Evolutionary conservation across 768 basidiomycete genomes (phyloP).

Genomic region (Lentinula raphanica): DNA sequence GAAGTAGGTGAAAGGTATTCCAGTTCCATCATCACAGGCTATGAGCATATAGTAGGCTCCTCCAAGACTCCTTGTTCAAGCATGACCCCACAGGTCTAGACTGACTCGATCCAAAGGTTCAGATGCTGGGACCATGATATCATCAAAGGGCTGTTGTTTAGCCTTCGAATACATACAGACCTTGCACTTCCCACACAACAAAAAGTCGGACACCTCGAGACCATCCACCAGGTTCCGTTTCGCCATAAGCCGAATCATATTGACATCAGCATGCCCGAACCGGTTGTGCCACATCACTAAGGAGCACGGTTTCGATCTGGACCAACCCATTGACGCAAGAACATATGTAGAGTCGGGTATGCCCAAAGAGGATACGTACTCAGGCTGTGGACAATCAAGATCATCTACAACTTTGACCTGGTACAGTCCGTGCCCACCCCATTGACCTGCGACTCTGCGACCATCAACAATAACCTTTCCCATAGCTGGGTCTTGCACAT

Average conservation of each 20-base stretch:
- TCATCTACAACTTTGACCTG: background rate
- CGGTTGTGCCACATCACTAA: background rate
- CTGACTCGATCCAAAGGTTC: constrained; percentile 6
- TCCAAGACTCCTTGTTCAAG: background rate
- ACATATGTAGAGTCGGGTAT: background rate
- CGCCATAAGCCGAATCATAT: background rate
- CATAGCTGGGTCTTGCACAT: background rate
- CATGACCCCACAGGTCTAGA: background rate
- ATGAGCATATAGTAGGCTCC: background rate
- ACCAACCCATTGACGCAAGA: background rate
- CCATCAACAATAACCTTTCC: background rate
- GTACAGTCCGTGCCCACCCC: background rate
- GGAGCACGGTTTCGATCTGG: background rate
- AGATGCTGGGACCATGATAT: background rate
- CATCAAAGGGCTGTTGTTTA: constrained; percentile 5
- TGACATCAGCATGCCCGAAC: background rate
- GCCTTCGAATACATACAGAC: background rate
- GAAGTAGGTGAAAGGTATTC: background rate
- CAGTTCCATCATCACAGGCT: background rate
- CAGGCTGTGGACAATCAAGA: background rate
- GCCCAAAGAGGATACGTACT: background rate
- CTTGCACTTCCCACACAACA: background rate
- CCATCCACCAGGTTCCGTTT: background rate
- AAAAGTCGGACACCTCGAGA: background rate
- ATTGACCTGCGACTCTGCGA: background rate